phyloP scores from a whole-genome alignment of 345 rosid species.

The Rhodamnia argentea region DNA sequence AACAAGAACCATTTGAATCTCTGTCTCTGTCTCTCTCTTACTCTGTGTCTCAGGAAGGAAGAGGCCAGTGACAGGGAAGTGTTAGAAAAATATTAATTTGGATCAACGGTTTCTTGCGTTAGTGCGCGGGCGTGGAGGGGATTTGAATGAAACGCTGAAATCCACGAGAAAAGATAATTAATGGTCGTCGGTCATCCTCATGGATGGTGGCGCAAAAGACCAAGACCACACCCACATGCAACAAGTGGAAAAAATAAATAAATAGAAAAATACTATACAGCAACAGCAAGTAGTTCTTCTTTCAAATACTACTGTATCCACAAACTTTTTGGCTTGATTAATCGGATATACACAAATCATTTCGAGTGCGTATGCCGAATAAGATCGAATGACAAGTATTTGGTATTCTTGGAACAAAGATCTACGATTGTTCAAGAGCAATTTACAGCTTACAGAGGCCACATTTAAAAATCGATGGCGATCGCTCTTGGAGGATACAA shows the following conservation, averaged over 20 bases:
- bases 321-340: neutral
- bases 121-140: conserved; percentile 18
- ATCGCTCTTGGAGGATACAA: neutral
- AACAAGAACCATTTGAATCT: neutral
- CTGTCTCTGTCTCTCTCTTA: neutral
- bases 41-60: neutral
- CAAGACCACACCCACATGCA: neutral
- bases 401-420: no score
- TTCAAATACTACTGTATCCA: neutral
- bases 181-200: neutral
- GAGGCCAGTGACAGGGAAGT: neutral
- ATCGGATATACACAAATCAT: neutral
- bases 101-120: conserved; percentile 1
- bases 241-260: neutral
- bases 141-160: conserved; percentile 21
- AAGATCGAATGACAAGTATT: neutral
- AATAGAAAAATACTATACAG: neutral
- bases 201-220: neutral
- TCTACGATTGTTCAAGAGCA: neutral
- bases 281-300: neutral
- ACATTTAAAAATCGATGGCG: neutral
- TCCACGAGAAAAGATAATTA: conserved; percentile 4
- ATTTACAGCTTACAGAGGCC: neutral
- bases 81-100: neutral
- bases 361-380: neutral